A percentile compares a stretch with the other conserved stretches of the same genome.
Evolutionary conservation across 805 yeast species (phyloP).

Genomic region (Hemisphaericaspora nanyangensis): DNA sequence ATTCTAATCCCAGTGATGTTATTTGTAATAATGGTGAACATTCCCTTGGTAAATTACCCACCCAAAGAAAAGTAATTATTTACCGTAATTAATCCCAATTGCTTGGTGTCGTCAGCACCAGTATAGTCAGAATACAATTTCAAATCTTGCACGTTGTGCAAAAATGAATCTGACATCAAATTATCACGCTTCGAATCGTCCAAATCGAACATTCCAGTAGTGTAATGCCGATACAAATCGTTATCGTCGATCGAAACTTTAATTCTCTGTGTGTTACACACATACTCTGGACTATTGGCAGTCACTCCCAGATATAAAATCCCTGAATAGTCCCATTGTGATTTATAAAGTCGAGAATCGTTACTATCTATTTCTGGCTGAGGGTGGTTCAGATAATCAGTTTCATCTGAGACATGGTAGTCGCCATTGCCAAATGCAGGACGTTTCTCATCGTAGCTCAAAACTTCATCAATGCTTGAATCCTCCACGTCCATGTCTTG

Average conservation of each 20-base stretch:
- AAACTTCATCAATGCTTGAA: neutral
- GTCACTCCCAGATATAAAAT: neutral
- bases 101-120: conserved; percentile 20
- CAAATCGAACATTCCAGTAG: conserved; percentile 4
- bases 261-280: neutral
- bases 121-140: conserved; percentile 20
- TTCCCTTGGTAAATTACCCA: no score
- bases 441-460: neutral
- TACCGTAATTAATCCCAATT: conserved; percentile 20
- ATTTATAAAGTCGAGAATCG: conserved; percentile 10
- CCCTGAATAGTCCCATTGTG: conserved; percentile 9
- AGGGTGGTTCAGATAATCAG: no score
- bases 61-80: conserved; percentile 27
- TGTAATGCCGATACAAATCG: conserved; percentile 14
- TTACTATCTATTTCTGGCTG: neutral
- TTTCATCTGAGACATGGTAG: neutral
- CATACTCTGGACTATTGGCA: neutral
- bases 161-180: neutral
- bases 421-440: neutral
- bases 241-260: conserved; percentile 9
- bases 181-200: conserved; percentile 4
- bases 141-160: conserved; percentile 14
- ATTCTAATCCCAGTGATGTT: no score
- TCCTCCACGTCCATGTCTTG: neutral
- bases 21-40: no score